Conservation (phyloP, 2,329 filamentous ascomycete species). For the Cercospora sesami region DNA sequence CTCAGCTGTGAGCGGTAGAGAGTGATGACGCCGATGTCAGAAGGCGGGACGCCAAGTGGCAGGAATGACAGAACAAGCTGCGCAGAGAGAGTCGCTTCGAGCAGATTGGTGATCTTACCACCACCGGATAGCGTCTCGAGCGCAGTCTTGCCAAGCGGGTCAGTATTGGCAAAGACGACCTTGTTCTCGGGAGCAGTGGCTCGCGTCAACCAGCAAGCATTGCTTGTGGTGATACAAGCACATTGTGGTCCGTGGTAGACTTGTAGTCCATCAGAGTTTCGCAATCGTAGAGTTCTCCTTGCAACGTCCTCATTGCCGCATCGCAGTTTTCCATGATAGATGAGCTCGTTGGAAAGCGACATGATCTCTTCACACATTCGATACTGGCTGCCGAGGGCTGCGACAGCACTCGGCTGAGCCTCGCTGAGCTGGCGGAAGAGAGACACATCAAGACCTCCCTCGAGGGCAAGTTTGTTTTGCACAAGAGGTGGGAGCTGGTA, state of each 20-base stretch:
- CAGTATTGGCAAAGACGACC: conserved; percentile 87
- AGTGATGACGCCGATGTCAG: conserved; percentile 89
- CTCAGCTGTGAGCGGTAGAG: conserved; percentile 93
- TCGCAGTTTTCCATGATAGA: conserved; percentile 86
- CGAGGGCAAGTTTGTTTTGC: conserved; percentile 81
- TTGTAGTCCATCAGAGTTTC: conserved; percentile 45
- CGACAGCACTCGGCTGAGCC: conserved; percentile 79
- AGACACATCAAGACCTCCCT: conserved; percentile 85
- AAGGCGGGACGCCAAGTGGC: conserved; percentile 68
- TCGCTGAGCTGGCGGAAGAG: conserved; percentile 94
- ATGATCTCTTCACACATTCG: conserved; percentile 98
- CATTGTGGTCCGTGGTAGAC: conserved; percentile 35
- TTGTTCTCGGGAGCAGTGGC: conserved; percentile 69
- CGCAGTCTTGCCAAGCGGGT: conserved; percentile 63
- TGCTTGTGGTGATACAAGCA: conserved; percentile 4
- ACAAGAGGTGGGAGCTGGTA: conserved; percentile 94
- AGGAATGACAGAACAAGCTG: conserved; percentile 81
- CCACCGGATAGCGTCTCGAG: conserved; percentile 62
- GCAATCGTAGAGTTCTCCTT: conserved; percentile 65
- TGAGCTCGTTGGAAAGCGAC: conserved; percentile 86
- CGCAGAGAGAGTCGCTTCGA: conserved; percentile 74
- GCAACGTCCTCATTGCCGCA: conserved; percentile 81
- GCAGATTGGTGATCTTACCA: conserved; percentile 82
- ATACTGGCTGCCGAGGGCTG: conserved; percentile 92
- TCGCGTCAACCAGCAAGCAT: conserved; percentile 72